Evolutionary conservation across 352 stramenopile genomes (phyloP), one percentile per base, ranked within the genome.

Genomic region (Globisporangium acanthophoron): DNA sequence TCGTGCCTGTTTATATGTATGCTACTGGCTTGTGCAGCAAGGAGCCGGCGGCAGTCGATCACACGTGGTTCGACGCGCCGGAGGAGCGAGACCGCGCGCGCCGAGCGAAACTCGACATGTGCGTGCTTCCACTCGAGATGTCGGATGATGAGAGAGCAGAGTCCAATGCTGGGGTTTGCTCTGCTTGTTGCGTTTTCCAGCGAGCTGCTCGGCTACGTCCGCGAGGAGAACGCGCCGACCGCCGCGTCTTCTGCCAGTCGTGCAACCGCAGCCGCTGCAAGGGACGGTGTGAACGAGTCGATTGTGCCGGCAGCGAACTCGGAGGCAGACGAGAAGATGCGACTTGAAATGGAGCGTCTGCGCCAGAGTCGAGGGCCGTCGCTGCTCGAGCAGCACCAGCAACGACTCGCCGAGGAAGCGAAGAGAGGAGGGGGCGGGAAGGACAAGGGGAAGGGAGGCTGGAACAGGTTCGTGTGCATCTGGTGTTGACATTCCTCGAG

Each of bases 21-120:
- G 62, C 51, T 66, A 54, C 44, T 48, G 33, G 20, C 41, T 39
- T 52, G 45, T 43, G 64, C 45, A 90, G 79, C 60, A 90, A 90
- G 65, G 78, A 94, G 50, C 80, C 84, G 20, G 77, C 76, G 13
- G 59, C 73, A 20, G 73, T 94, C 51, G 85, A 95, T 54, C 81
- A 78, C 52, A 86, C 78, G 46, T 95, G 85, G 85, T 93, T 93
- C 59, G 83, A 87, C 52, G 69, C 72, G 0, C 85, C 85, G n/a
- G 79, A 90, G 59, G 85, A 95, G 65, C 74, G 85, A 6, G 80
- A 95, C 39, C 83, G 83, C 41, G 77, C 78, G 1, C 77, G 90
- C 58, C 80, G 85, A 24, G 85, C 85, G 18, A 89, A 92, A 51
- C 70, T 91, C 15, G 83, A 95, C 65, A 82, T 91, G 85, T 94